These are phyloP conservation scores for Gigaspora rosea DNA, from an alignment of 192 early-diverging fungal species.

Conservation along the genomic window DNA sequence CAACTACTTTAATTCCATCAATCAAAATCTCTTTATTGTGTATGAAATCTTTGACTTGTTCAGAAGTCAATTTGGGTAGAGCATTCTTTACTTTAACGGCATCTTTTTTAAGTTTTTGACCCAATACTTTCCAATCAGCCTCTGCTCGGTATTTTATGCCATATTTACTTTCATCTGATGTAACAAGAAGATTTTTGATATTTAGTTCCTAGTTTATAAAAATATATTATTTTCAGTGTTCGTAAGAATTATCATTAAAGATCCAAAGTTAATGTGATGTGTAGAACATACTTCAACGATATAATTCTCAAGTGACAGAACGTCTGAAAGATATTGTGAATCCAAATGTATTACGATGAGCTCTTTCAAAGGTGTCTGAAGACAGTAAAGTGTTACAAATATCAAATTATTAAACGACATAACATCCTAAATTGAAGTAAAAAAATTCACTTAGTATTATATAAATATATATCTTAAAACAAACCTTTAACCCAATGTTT, in stretches of 20 bases:
- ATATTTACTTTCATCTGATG: slow-evolving; percentile 87
- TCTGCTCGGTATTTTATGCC: slow-evolving; percentile 91
- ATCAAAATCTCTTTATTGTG: slow-evolving; percentile 66
- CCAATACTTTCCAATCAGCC: slow-evolving; percentile 89
- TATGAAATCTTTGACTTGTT: slow-evolving; percentile 83
- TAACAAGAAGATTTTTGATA: slow-evolving; percentile 82
- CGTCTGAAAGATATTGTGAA: slow-evolving; percentile 84
- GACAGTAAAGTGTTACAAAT: not conserved
- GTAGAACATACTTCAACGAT: slow-evolving; percentile 61
- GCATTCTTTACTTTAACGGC: slow-evolving; percentile 84
- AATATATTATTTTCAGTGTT: not conserved
- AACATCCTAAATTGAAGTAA: not conserved
- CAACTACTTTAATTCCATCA: slow-evolving; percentile 75
- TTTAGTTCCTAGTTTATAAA: slow-evolving; percentile 71
- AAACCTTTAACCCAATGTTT: slow-evolving; percentile 83
- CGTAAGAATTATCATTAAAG: too few species aligned
- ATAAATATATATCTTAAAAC: not conserved
- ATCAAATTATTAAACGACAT: not conserved
- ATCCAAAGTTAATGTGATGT: not conserved
- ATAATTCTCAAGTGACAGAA: slow-evolving; percentile 81
- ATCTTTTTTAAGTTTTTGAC: slow-evolving; percentile 89
- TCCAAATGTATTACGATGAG: slow-evolving; percentile 89
- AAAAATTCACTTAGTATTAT: slow-evolving; percentile 2
- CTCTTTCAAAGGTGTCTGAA: slow-evolving; percentile 85
- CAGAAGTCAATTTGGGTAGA: slow-evolving; percentile 69